Evolutionary conservation across 352 stramenopile species (phyloP), one percentile per base, ranked within the genome.

Genomic region (Globisporangium alternatum): DNA sequence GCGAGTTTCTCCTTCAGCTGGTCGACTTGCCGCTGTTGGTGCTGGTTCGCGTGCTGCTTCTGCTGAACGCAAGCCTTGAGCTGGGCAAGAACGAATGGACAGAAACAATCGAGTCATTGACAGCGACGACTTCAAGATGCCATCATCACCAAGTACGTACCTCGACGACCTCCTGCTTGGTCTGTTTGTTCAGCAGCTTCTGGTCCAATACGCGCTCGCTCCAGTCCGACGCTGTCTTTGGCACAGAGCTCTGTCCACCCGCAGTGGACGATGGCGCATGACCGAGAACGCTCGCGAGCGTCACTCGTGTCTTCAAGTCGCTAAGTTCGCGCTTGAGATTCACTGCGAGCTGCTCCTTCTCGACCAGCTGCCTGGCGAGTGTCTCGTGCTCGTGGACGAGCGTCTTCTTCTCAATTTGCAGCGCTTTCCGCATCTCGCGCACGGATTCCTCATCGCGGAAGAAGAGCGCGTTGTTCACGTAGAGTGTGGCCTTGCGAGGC

Each of bases 391-490:
- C 66, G n/a, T 71, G 53, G 28, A 55, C 33, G 0, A 91, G 63
- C 43, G 66, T 62, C 15, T 68, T 66, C 56, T 86, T 80, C 57
- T 89, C 76, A 2, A 66, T 67, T 0, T 69, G 73, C 5, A 89
- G 56, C 15, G 69, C 48, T 15, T 57, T 61, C 22, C 69, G 74
- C 63, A 78, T 78, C 35, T 84, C 80, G 2, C 66, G 52, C 30
- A 91, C 53, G 12, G 72, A 66, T n/a, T 88, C 80, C 25, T 76
- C 68, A 43, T 91, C 80, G 10, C 75, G 76, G 44, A 89, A 88
- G 47, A 91, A 91, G 0, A 79, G 66, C 9, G 59, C 63, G 41
- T 70, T 78, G 56, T 59, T 76, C 17, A 67, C 28, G 37, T 66
- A 62, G 41, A 68, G 60, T 2, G 64, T 56, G 12, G 60, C 35